Base-by-base conservation (phyloP, 192 early-diverging fungal genomes). In the Linnemannia elongata region DNA sequence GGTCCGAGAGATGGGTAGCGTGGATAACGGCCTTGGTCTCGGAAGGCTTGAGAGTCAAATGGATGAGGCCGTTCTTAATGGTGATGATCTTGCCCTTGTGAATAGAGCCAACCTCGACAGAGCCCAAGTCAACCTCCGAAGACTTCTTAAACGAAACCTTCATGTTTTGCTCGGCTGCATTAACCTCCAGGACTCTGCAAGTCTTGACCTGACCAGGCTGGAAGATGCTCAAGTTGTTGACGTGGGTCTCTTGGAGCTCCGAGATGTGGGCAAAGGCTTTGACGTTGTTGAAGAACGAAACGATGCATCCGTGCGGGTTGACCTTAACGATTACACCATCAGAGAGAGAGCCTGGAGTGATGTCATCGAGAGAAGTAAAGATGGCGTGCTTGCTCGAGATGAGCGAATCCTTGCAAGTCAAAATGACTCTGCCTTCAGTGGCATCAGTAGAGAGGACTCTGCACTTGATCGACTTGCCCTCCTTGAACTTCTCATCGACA, bases 281-380 rank as follows among this genome's bases (percentile, higher is more conserved):
- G 12, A 96, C 84, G 66, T 94, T 90, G 89, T 95, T 94, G 91
- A 95, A 99, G 75, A 98, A 97, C 15, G 80, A 75, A 12, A 98
- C 93, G 52, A 97, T 88, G 72, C 93, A 94, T 57, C 97, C 96
- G 49, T 90, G 90, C 15, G 89, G 75, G 47, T 90, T 92, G 41
- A 96, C 89, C 54, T 89, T 83, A 2, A 85, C 77, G 76, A 97
- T 93, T 13, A 93, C 92, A 75, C 96, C 96, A 73, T 93, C 89
- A 9, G 91, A 91, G 38, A 95, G 74, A 20, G 82, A 88, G 33
- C 96, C 97, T 6, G 92, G 89, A 24, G 92, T 83, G 6, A 92
- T 90, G 35, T 90, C 91, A 20, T 91, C 89, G 69, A 95, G 94
- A 15, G 91, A 89, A 0, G 83, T 87, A 42, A 98, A 89, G 39